Conservation (phyloP, 1,284 basidiomycete genomes). For the Malassezia japonica region DNA sequence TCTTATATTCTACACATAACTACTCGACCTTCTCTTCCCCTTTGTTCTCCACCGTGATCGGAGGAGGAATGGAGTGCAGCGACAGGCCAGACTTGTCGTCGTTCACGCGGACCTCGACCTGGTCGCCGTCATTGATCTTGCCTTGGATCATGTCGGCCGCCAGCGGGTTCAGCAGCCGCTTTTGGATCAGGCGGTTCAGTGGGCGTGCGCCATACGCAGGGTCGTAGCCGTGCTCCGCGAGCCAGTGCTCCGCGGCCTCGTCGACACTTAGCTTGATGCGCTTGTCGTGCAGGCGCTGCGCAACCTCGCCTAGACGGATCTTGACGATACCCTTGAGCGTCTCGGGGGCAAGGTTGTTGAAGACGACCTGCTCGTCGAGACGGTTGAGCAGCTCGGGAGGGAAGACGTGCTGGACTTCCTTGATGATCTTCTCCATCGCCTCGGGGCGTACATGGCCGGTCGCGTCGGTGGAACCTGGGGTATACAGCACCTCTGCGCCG, state of each 20-base stretch:
- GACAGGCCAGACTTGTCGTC: background rate
- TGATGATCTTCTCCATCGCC: slow-evolving; percentile 63
- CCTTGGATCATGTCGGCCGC: slow-evolving; percentile 28
- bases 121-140: slow-evolving; percentile 20
- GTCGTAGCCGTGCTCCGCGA: slow-evolving; percentile 71
- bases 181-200: slow-evolving; percentile 41
- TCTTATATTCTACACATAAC: slow-evolving; percentile 32
- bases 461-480: slow-evolving; percentile 58
- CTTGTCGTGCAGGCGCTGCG: slow-evolving; percentile 19
- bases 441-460: slow-evolving; percentile 59
- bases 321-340: slow-evolving; percentile 62
- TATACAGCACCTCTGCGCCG: slow-evolving; percentile 65
- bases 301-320: slow-evolving; percentile 52
- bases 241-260: slow-evolving; percentile 59
- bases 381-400: slow-evolving; percentile 83
- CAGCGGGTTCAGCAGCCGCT: slow-evolving; percentile 35
- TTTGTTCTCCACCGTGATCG: slow-evolving; percentile 18
- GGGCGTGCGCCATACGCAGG: slow-evolving; percentile 75
- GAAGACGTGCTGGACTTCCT: slow-evolving; percentile 54
- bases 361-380: slow-evolving; percentile 57
- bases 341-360: slow-evolving; percentile 73
- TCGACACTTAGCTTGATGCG: slow-evolving; percentile 67
- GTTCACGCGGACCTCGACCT: slow-evolving; percentile 11
- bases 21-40: slow-evolving; percentile 27
- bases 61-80: background rate